These are phyloP conservation scores for Acacia melanoxylon DNA, from an alignment of 306 rosid species.

Conservation along the genomic window DNA sequence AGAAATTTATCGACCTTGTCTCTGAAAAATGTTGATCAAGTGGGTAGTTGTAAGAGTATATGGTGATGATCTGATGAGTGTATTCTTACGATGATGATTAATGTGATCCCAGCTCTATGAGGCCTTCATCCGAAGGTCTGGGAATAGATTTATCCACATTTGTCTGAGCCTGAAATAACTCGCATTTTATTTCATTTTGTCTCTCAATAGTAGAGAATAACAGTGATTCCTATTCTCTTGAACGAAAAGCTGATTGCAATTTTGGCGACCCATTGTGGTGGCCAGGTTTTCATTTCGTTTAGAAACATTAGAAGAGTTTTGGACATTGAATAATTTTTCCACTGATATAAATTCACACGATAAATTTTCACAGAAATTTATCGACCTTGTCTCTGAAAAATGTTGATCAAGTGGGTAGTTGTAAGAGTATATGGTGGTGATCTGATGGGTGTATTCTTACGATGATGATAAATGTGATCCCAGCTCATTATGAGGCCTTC, in stretches of 20 bases:
- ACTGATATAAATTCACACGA: neutral
- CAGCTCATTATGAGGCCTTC: constrained; percentile 54
- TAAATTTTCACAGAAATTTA: too few relatives aligned
- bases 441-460: neutral
- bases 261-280: too few relatives aligned
- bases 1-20: neutral
- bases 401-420: neutral
- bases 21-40: neutral
- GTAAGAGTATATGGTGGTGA: neutral
- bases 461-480: constrained; percentile 47
- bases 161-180: constrained; percentile 33
- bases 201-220: neutral
- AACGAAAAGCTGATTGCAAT: neutral
- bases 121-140: constrained; percentile 36
- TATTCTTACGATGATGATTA: constrained; percentile 35
- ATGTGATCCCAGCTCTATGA: constrained; percentile 55
- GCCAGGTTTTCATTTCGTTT: too few relatives aligned
- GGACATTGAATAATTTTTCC: neutral
- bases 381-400: neutral
- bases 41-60: neutral
- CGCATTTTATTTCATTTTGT: neutral
- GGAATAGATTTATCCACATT: constrained; percentile 43
- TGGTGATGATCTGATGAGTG: neutral
- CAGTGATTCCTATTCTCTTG: neutral
- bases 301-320: neutral